Evolutionary conservation across 2,329 filamentous ascomycete genomes (phyloP), one percentile per base, ranked within the genome.

Genomic region (Fusarium veterinarium): DNA sequence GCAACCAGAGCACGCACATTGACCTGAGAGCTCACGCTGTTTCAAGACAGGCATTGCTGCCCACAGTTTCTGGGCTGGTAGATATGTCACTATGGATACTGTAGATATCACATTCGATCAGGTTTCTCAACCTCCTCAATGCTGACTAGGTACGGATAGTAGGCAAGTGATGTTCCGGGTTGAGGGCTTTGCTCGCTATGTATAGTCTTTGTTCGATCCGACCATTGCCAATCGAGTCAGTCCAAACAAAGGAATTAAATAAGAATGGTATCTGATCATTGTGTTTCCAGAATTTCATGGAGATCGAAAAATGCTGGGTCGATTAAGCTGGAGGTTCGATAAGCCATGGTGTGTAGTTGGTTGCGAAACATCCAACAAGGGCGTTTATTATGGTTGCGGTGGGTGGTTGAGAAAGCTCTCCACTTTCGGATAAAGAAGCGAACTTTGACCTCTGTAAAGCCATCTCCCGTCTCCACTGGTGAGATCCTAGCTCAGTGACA

Each of bases 401-500:
- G 28, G 25, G 35, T 33, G 28, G 17, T 33, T 33, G 25, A 20
- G n/a, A 51, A 37, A 63, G 44, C 37, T 49, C 60, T 38, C 49
- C 49, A 52, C 49, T 44, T 37, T 46, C 63, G 49, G 61, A 64
- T 66, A 59, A 23, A 58, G 61, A 64, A 44, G 63, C 44, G 35
- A 60, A 37, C 23, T 25, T 37, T 14, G 10, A 8, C n/a, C 31
- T 35, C 46, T 64, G 41, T 25, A 37, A 56, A 30, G 33, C 49
- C 41, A 35, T 59, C 33, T 60, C 53, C 52, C 31, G 20, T 60
- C 45, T 60, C 60, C 57, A 37, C 53, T 40, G 19, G 17, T 40
- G 49, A 72, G 69, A 72, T 72, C 45, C 64, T 72, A 72, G 69
- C 68, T 48, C 56, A n/a, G n/a, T 37, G 20, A 49, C 45, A 49